These are phyloP conservation scores for Bipolaris oryzae DNA, from an alignment of 2,329 filamentous ascomycete species.

Conservation along the genomic window DNA sequence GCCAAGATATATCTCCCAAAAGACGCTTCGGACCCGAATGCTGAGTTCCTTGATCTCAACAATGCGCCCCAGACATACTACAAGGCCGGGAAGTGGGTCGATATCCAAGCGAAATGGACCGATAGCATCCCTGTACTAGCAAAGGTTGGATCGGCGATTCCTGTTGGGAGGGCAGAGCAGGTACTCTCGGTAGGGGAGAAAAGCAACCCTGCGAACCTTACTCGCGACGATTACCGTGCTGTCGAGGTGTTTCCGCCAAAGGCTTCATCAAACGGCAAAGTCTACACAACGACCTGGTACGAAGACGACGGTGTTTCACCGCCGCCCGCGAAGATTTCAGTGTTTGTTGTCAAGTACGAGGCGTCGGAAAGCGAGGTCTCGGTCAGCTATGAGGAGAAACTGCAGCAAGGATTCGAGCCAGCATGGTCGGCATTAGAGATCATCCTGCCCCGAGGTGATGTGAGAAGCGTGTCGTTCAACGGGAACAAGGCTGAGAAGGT, in stretches of 20 bases:
- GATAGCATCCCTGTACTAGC: constrained; percentile 63
- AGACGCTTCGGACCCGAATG: constrained; percentile 48
- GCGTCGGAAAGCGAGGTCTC: constrained; percentile 52
- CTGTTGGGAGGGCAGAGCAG: constrained; percentile 59
- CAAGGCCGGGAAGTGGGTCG: constrained; percentile 60
- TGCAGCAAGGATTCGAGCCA: constrained; percentile 53
- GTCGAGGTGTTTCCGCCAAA: constrained; percentile 64
- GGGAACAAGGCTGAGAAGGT: constrained; percentile 1
- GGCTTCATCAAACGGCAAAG: constrained; percentile 45
- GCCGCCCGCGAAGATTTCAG: constrained; percentile 37
- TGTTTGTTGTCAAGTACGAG: constrained; percentile 33
- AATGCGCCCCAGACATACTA: constrained; percentile 66
- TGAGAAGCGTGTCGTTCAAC: constrained; percentile 43
- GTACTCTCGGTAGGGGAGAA: constrained; percentile 59
- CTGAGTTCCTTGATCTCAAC: constrained; percentile 68
- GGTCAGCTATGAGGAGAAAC: constrained; percentile 51
- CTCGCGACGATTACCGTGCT: constrained; percentile 61
- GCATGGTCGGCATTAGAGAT: constrained; percentile 58
- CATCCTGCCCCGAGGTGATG: constrained; percentile 59
- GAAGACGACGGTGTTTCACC: constrained; percentile 64
- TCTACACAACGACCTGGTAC: constrained; percentile 56
- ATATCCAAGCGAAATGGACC: constrained; percentile 59
- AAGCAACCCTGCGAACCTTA: constrained; percentile 52
- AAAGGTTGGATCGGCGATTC: constrained; percentile 60
- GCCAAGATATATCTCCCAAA: constrained; percentile 68